Base-by-base conservation (phyloP, 1,284 basidiomycete species). In the Leccinum laetum region DNA sequence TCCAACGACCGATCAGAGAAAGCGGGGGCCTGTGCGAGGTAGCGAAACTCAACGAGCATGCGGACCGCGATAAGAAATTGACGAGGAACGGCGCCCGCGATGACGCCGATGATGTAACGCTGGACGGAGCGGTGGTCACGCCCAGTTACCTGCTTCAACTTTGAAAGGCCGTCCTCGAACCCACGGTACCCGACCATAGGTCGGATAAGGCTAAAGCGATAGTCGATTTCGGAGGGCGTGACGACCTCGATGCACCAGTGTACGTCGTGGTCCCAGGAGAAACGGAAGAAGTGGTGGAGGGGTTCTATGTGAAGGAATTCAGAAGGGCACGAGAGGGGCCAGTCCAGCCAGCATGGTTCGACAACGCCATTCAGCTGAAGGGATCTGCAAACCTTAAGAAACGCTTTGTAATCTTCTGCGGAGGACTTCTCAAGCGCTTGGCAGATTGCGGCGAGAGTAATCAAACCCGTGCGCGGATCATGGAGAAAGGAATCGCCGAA, bases 131-230 rank as follows among this genome's bases (percentile, higher is more conserved):
- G 35, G 18, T 66, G 65, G 11, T 60, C 53, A n/a, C 55, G 29
- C 7, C 66, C 37, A 5, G 61, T 67, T 10, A 67, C 64, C 35
- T 67, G 58, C 35, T 64, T 67, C 24, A 67, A 26, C 18, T 58
- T 63, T 3, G 65, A 66, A 7, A 67, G 32, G 2, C 65, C 60
- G 2, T 66, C 57, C 2, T 60, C 37, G 18, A 67, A 67, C 3
- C 18, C 29, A 2, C 60, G n/a, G 18, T 66, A 64, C 5, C 56
- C 55, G 11, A 62, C 41, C 18, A 39, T n/a, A 13, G 55, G 39
- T 44, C 44, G 39, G 13, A 62, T 5, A 10, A 62, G n/a, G 10
- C 26, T 44, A 8, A 58, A 62, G 8, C 11, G 11, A n/a, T 44
- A 58, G 18, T 62, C 41, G 5, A 49, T 29, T 39, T 62, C 37